Percentiles rank a stretch among this genome's conserved stretches.
These are phyloP conservation scores for Oxyria digyna DNA, from an alignment of 148 eudicot genomes.

Conservation along the genomic window DNA sequence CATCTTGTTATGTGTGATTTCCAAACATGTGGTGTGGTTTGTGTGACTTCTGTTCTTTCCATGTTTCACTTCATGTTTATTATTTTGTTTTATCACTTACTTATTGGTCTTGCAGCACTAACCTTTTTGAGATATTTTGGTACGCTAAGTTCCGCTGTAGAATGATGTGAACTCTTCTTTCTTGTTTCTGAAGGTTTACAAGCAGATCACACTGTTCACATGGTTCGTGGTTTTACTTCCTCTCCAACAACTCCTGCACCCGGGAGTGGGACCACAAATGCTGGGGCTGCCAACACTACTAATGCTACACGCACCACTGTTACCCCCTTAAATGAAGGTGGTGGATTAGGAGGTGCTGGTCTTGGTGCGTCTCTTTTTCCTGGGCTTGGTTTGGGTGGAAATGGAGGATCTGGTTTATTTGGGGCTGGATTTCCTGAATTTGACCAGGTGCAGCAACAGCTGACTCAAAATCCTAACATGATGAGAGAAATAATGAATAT, in stretches of 20 bases:
- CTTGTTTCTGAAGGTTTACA: slow-evolving; percentile 40
- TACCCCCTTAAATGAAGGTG: slow-evolving; percentile 29
- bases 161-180: not conserved
- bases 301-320: slow-evolving; percentile 20
- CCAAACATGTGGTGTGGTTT: not conserved
- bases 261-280: slow-evolving; percentile 20
- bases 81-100: not conserved
- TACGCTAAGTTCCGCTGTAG: not conserved
- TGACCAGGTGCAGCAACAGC: slow-evolving; percentile 86
- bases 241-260: slow-evolving; percentile 30
- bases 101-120: not conserved
- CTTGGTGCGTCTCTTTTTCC: slow-evolving; percentile 59
- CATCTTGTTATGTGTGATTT: not conserved
- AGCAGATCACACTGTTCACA: slow-evolving; percentile 73
- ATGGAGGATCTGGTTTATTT: slow-evolving; percentile 46
- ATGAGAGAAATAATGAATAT: slow-evolving; percentile 94
- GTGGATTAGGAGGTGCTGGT: slow-evolving; percentile 40
- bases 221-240: slow-evolving; percentile 71
- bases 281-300: slow-evolving; percentile 24
- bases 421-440: slow-evolving; percentile 82
- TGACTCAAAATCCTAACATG: slow-evolving; percentile 90
- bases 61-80: not conserved
- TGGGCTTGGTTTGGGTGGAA: slow-evolving; percentile 60
- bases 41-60: not conserved
- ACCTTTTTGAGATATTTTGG: not conserved